Percentiles rank a stretch among this genome's conserved stretches.
Conservation (phyloP, 1,139 yeast species). For the Tardiomyces blankii region DNA sequence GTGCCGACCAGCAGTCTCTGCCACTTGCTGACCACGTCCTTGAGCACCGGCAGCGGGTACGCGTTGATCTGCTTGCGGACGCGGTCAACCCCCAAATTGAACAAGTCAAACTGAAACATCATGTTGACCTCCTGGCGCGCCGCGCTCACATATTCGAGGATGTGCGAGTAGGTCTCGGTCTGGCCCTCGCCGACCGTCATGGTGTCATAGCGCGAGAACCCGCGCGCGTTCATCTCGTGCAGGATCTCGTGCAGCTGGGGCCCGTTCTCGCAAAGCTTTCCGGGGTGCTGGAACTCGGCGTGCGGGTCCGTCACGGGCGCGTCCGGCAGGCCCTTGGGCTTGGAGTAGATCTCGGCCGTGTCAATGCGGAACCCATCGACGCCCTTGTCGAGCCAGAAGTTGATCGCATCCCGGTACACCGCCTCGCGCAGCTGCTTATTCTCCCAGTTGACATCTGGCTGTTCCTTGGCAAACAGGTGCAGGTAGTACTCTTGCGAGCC, state of each 20-base stretch:
- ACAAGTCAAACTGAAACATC: conserved; percentile 41
- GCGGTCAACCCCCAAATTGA: conserved; percentile 29
- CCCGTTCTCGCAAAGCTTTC: conserved; percentile 31
- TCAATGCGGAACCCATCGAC: conserved; percentile 52
- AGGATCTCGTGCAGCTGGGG: conserved; percentile 49
- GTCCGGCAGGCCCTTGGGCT: conserved; percentile 37
- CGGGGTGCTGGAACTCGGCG: conserved; percentile 32
- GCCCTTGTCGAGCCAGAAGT: conserved; percentile 46
- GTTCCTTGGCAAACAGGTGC: conserved; percentile 39
- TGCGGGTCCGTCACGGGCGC: conserved; percentile 38
- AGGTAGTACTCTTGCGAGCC: conserved; percentile 43
- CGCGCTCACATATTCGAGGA: conserved; percentile 39
- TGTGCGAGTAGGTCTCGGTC: conserved; percentile 10
- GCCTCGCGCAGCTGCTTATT: conserved; percentile 40
- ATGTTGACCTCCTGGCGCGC: conserved; percentile 39
- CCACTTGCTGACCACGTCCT: conserved; percentile 30
- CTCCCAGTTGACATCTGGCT: conserved; percentile 56
- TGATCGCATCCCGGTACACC: conserved; percentile 37
- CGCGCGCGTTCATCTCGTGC: conserved; percentile 39
- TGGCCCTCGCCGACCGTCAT: conserved; percentile 45
- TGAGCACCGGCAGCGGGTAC: conserved; percentile 33
- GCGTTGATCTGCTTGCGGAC: conserved; percentile 17
- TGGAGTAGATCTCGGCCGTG: conserved; percentile 43
- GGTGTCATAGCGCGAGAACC: conserved; percentile 37
- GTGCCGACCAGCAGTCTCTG: conserved; percentile 35